Base-by-base conservation (phyloP, 2,329 filamentous ascomycete genomes). In the Huntiella bhutanensis region DNA sequence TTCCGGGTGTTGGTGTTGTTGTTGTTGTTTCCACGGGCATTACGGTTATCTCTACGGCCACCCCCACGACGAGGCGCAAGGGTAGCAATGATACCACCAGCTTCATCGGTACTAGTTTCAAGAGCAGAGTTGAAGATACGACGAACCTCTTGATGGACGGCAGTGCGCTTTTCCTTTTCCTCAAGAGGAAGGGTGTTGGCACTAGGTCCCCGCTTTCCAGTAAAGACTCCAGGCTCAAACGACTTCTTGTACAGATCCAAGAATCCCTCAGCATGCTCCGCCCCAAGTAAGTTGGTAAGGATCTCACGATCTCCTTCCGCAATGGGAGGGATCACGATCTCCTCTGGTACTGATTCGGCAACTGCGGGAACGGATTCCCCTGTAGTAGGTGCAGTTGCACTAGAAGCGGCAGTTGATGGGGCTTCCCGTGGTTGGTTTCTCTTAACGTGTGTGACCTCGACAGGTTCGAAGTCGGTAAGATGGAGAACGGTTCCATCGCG, bases 91-190 rank as follows among this genome's bases (percentile, higher is more conserved):
- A 79, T 75, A 51, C 80, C 73, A 40, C 69, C 70, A 15, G 57
- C 57, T 12, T 19, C 19, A 36, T 67, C 62, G 2, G 86, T 92
- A 13, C 67, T 68, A 1, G 84, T 92, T 49, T 93, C 83, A 43
- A 94, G 69, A 47, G 75, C 72, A 2, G 77, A 80, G n/a, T 68
- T 66, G 60, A 94, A 94, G 51, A 93, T 79, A 36, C 79, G 78
- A 19, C 87, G 82, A 40, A 94, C 66, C 66, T 73, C 68, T 55
- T 69, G 66, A 54, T 77, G 73, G 4, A 75, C 60, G 33, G 63
- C 58, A 16, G 62, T 64, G 19, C 69, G 65, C 51, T 63, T 59
- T 17, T 58, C 54, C 46, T 68, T 63, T 54, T 73, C 69, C 1
- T 62, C 60, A 35, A 67, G 56, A 2, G 60, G 54, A 3, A 62